Evolutionary conservation across 257 asterid genomes (phyloP).

Genomic region (Nicotiana tabacum): DNA sequence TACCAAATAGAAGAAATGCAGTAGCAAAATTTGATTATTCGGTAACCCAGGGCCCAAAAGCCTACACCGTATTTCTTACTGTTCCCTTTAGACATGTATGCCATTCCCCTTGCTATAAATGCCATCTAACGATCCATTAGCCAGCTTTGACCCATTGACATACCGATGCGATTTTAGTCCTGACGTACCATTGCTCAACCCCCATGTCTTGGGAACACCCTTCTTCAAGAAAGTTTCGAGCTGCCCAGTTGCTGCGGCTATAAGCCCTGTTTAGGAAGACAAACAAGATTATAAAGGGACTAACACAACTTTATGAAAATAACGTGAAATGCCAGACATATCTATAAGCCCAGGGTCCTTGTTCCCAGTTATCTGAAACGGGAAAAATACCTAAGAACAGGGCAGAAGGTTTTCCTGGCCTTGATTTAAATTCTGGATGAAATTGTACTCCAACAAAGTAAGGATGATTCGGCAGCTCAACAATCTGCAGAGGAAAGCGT

Average conservation of each 20-base stretch:
- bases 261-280: constrained; percentile 27
- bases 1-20: neutral
- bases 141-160: constrained; percentile 22
- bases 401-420: constrained; percentile 43
- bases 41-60: neutral
- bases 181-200: constrained; percentile 20
- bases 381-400: constrained; percentile 35
- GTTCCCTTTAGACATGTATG: constrained; percentile 22
- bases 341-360: neutral
- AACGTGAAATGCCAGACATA: neutral
- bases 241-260: constrained; percentile 39
- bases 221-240: constrained; percentile 27
- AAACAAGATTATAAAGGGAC: neutral
- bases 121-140: constrained; percentile 29
- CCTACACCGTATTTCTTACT: neutral
- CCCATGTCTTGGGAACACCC: constrained; percentile 7
- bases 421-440: constrained; percentile 48
- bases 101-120: constrained; percentile 28
- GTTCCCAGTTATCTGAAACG: neutral
- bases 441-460: constrained; percentile 43
- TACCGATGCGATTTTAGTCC: constrained; percentile 17
- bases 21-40: neutral
- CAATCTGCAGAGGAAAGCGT: constrained; percentile 22
- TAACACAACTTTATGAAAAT: neutral
- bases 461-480: constrained; percentile 42